These are phyloP conservation scores for Discostella stelligeroides DNA, from an alignment of 108 stramenopile species.

Conservation along the genomic window DNA sequence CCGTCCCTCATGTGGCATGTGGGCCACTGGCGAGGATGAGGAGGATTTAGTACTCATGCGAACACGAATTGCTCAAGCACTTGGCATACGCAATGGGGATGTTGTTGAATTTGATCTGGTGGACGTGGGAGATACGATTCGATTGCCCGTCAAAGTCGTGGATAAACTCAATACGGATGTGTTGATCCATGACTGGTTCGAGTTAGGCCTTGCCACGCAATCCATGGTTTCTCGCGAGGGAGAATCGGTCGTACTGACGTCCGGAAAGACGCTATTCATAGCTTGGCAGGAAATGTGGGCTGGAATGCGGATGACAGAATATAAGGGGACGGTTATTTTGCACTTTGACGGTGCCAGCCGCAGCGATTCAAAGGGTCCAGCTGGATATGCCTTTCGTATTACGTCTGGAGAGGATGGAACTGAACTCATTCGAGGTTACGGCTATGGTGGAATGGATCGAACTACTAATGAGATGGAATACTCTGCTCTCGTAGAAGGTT, in stretches of 20 bases:
- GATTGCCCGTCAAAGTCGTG: conserved; percentile 6
- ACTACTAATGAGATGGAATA: conserved; percentile 40
- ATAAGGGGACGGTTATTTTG: too few relatives aligned
- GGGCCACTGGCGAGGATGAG: too few relatives aligned
- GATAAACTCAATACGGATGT: conserved; percentile 24
- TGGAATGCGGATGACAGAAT: too few relatives aligned
- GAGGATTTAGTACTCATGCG: too few relatives aligned
- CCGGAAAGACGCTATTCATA: too few relatives aligned
- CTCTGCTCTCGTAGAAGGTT: conserved; percentile 21
- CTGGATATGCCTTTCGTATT: conserved; percentile 23
- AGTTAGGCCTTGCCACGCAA: conserved; percentile 2
- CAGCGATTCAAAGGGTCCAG: conserved; percentile 15
- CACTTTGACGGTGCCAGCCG: conserved; percentile 29
- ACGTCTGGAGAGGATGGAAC: background rate
- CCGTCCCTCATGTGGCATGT: too few relatives aligned
- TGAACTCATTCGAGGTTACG: conserved; percentile 22
- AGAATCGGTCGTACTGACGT: too few relatives aligned
- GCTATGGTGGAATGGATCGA: conserved; percentile 24
- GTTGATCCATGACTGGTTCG: conserved; percentile 25
- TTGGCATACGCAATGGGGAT: background rate
- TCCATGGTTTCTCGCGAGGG: background rate
- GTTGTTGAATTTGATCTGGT: background rate
- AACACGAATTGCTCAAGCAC: too few relatives aligned
- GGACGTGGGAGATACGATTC: conserved; percentile 13
- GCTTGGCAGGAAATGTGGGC: too few relatives aligned